Base-by-base conservation (phyloP, 2,329 filamentous ascomycete species). In the Trichoderma koningiopsis region DNA sequence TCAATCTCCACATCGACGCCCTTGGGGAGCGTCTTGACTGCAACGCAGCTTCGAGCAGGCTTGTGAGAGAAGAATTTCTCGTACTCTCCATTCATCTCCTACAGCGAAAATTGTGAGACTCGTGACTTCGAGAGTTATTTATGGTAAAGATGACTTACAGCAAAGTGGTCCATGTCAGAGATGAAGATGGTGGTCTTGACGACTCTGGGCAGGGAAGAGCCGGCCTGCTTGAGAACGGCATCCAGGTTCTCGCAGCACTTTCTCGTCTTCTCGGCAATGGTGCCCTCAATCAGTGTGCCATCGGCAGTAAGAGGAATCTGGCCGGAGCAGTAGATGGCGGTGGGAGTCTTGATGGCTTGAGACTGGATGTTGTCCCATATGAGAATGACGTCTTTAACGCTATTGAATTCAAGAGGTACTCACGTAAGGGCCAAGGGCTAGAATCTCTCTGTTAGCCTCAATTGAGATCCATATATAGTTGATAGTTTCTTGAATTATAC, bases 141-240 rank as follows among this genome's bases (percentile, higher is more conserved):
- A 6, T 11, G 19, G 2, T 6, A n/a, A 14, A 5, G 24, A 6
- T 5, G 11, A 78, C 84, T 74, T 77, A 87, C 85, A 61, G 87
- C 89, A 78, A 98, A 98, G 82, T 96, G 86, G 72, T 86, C 88
- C 95, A 98, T 98, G 81, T 96, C 92, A 62, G 91, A 91, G 71
- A 98, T 83, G 86, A 97, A 98, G 78, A 97, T 91, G 79, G 90
- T 93, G 75, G 94, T 92, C 87, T 97, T 97, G 83, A 97, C 92
- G 58, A 97, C 91, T 81, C 90, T 92, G 72, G 88, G 82, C 70
- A 98, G 86, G 64, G 87, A 88, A 27, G 92, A 94, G 66, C 92
- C 93, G 29, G 94, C 93, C 75, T 90, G 93, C 71, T 89, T 87
- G 63, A 98, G 88, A 69, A 98, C 93, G 55, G 92, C 92, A 80